A percentile compares a stretch with the other conserved stretches of the same genome.
Conservation (phyloP, 257 asterid species). For the Scutellaria galericulata region DNA sequence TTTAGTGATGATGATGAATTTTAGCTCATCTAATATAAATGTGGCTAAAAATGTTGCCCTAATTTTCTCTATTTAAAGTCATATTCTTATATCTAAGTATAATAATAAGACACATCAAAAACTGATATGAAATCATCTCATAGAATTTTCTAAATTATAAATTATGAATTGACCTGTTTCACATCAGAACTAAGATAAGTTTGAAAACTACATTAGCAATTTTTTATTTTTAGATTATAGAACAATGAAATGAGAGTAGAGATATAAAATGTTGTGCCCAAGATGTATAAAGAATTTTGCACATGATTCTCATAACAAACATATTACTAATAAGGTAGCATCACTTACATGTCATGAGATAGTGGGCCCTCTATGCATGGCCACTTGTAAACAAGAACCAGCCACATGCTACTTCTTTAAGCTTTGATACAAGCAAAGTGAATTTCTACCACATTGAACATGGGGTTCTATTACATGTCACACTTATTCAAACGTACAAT, state of each 20-base stretch:
- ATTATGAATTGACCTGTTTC: too few relatives aligned
- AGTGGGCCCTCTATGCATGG: conserved; percentile 25
- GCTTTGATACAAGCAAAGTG: neutral
- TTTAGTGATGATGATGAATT: too few relatives aligned
- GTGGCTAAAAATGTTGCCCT: too few relatives aligned
- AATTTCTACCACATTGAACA: conserved; percentile 11
- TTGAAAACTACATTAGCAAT: too few relatives aligned
- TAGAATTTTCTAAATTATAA: too few relatives aligned
- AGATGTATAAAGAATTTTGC: conserved; percentile 22
- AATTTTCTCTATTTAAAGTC: too few relatives aligned
- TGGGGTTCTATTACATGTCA: conserved; percentile 20
- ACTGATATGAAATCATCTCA: too few relatives aligned
- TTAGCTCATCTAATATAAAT: too few relatives aligned
- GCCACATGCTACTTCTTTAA: conserved; percentile 18
- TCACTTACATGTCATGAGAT: conserved; percentile 19
- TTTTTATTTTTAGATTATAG: neutral
- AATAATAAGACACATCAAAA: too few relatives aligned
- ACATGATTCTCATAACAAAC: conserved; percentile 36
- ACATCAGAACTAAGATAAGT: too few relatives aligned
- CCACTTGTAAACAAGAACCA: conserved; percentile 27
- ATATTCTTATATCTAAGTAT: too few relatives aligned
- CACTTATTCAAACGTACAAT: conserved; percentile 27
- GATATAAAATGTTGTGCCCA: conserved; percentile 22
- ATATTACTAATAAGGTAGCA: neutral
- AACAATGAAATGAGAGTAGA: neutral